Base-by-base conservation (phyloP, 495 filamentous ascomycete species). In the Pseudoneurospora amorphoporcata region DNA sequence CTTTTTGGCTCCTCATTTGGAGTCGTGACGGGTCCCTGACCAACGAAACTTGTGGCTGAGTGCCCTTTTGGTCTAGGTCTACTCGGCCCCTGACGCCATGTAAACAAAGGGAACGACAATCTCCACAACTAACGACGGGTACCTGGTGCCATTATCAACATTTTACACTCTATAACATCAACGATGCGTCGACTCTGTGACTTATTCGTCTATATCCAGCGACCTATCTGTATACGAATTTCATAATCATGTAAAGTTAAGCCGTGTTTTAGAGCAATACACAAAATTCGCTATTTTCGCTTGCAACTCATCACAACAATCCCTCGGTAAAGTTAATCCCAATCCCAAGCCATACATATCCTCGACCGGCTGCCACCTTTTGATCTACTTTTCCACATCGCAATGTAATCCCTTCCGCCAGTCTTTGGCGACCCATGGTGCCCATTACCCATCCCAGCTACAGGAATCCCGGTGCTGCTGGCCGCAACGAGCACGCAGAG, bases 401-500 rank as follows among this genome's bases (percentile, higher is more conserved):
- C 5, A 16, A 32, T 2, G 35, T 23, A 12, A 58, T 0, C 4
- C 47, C 47, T 58, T 32, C 47, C 23, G 12, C 12, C 23, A 29
- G 47, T 58, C 23, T 23, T 23, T 23, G 23, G 23, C 23, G 47
- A 23, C 47, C 23, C 23, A 23, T 23, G 23, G 23, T 23, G 23
- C 23, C 23, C 23, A 23, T 37, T 37, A 37, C 35, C 3, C 87
- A 90, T 75, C 88, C 89, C 72, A 79, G 83, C 72, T 85, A 84
- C 75, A 76, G 81, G 53, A 84, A 82, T 73, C 82, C 82, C 4
- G 81, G 73, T 42, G 80, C 82, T 69, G 83, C 84, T 39, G 77
- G 80, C 19, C 82, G 79, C 70, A 83, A 83, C 61, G 95, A 99
- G 83, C 98, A 94, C 93, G 95, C 93, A 17, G 95, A 99, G 78